Percentiles rank a stretch among this genome's conserved stretches.
Evolutionary conservation across 108 stramenopile species (phyloP).

Genomic region (Skeletonema tropicum): DNA sequence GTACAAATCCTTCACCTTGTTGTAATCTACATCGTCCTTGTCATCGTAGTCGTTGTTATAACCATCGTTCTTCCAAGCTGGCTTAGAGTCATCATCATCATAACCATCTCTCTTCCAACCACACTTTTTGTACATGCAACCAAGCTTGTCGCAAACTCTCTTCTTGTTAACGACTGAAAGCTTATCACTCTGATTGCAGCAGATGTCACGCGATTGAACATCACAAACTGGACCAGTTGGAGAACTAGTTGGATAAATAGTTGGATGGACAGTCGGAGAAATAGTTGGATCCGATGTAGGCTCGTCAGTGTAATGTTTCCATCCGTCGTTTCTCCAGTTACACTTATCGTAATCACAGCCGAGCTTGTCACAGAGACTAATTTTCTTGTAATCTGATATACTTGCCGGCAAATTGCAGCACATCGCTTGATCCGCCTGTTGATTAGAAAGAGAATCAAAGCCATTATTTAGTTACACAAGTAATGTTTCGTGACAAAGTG

Average conservation of each 20-base stretch:
- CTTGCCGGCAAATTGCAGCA: background rate
- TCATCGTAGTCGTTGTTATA: background rate
- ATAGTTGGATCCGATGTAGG: background rate
- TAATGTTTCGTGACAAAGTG: background rate
- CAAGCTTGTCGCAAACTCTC: background rate
- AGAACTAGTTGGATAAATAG: no score
- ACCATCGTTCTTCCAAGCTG: slow-evolving; percentile 3
- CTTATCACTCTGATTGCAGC: background rate
- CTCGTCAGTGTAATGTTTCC: background rate
- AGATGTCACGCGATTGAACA: slow-evolving; percentile 2
- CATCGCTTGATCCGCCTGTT: background rate
- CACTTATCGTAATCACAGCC: background rate
- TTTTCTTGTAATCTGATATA: background rate
- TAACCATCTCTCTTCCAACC: slow-evolving; percentile 4
- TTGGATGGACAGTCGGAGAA: no score
- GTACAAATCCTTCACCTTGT: background rate
- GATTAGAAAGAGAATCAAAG: background rate
- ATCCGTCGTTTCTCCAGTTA: background rate
- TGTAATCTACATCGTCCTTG: background rate
- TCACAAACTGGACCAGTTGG: background rate
- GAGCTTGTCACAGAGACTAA: background rate
- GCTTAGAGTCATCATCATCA: background rate
- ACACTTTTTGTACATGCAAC: background rate
- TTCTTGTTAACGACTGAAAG: background rate
- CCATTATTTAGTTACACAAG: background rate